Evolutionary conservation across 169 alveolate species (phyloP).

Genomic region (Eimeria acervulina): DNA sequence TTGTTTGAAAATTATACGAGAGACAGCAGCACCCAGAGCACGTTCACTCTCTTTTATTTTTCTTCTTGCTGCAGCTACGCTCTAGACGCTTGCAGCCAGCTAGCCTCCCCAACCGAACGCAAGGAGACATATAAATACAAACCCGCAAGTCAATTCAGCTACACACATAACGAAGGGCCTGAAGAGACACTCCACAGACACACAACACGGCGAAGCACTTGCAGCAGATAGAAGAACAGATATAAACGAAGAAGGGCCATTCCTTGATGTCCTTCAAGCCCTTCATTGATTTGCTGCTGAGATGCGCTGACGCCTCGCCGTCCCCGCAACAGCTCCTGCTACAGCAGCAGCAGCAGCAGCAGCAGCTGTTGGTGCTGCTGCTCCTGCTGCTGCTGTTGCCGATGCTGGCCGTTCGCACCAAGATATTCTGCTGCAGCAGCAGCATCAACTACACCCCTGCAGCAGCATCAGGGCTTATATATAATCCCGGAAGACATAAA

Average conservation of each 20-base stretch:
- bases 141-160: background rate
- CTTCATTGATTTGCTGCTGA: background rate
- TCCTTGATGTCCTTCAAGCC: constrained; percentile 32
- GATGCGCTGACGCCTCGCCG: background rate
- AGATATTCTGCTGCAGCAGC: background rate
- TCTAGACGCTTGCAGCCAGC: background rate
- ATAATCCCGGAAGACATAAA: constrained; percentile 5
- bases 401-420: background rate
- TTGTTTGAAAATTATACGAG: background rate
- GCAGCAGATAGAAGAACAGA: background rate
- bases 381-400: constrained; percentile 56
- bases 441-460: background rate
- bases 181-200: background rate
- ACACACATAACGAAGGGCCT: constrained; percentile 21
- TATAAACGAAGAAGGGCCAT: constrained; percentile 7
- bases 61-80: background rate
- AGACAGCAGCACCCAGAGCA: background rate
- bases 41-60: background rate
- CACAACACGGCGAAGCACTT: background rate
- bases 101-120: background rate
- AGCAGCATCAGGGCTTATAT: background rate
- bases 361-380: background rate
- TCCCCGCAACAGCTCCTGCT: background rate
- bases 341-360: too few species aligned
- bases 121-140: background rate